A percentile compares a stretch with the other conserved stretches of the same genome.
These are phyloP conservation scores for Fremontodendron californicum DNA, from an alignment of 345 rosid species.

Conservation along the genomic window DNA sequence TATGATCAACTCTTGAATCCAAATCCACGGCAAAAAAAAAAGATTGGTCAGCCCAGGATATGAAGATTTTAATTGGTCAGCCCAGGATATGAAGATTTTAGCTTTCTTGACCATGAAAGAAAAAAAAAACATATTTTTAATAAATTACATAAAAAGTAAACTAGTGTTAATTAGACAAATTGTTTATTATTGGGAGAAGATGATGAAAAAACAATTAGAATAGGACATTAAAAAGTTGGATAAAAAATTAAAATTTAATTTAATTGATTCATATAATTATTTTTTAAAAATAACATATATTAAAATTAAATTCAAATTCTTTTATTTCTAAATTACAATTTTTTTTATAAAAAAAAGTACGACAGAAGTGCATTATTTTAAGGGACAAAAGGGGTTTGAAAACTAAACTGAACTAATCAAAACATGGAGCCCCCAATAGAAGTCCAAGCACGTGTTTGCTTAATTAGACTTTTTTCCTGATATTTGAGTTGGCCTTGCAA, in stretches of 20 bases:
- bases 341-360: too few species aligned
- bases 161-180: not conserved
- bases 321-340: too few species aligned
- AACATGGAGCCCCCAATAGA: not conserved
- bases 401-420: not conserved
- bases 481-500: not conserved
- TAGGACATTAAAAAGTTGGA: not conserved
- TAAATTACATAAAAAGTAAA: not conserved
- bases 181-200: not conserved
- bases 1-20: not conserved
- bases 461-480: not conserved
- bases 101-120: too few species aligned
- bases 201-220: not conserved
- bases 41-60: not conserved
- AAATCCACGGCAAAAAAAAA: not conserved
- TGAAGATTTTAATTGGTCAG: not conserved
- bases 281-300: too few species aligned
- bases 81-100: not conserved
- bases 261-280: too few species aligned
- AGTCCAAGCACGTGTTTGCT: not conserved
- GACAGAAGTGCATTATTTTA: not conserved
- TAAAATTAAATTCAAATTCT: too few species aligned
- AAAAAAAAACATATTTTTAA: not conserved
- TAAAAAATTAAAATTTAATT: too few species aligned
- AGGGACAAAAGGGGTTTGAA: not conserved